A percentile compares a stretch with the other conserved stretches of the same genome.
Conservation (phyloP, 768 basidiomycete genomes). For the Piloderma croceum region DNA sequence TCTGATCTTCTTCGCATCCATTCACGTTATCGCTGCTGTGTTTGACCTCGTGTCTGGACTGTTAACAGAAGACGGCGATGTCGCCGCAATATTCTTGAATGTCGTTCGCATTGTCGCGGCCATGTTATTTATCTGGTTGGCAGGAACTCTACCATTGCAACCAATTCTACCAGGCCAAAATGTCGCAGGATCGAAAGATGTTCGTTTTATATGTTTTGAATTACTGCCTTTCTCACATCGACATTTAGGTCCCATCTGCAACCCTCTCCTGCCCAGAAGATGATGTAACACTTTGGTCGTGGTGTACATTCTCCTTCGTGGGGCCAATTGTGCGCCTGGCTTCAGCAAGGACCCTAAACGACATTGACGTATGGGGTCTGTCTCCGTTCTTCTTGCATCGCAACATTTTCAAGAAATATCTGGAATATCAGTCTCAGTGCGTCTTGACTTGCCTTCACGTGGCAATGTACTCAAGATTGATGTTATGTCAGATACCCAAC, state of each 20-base stretch:
- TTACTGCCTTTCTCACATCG: slow-evolving; percentile 6
- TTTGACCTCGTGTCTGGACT: slow-evolving; percentile 31
- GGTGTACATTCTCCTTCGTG: slow-evolving; percentile 61
- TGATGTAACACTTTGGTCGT: slow-evolving; percentile 56
- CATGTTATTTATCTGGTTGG: slow-evolving; percentile 38
- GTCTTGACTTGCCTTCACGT: slow-evolving; percentile 2
- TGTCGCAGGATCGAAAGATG: slow-evolving; percentile 46
- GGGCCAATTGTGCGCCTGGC: slow-evolving; percentile 56
- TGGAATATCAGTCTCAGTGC: slow-evolving; percentile 45
- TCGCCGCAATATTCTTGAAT: slow-evolving; percentile 18
- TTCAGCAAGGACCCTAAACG: slow-evolving; percentile 16
- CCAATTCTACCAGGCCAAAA: slow-evolving; percentile 37
- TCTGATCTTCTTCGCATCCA: slow-evolving; percentile 37
- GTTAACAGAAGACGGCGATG: slow-evolving; percentile 11
- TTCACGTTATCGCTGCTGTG: slow-evolving; percentile 32
- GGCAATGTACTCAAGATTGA: slow-evolving; percentile 4
- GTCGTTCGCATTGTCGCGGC: slow-evolving; percentile 31
- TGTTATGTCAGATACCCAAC: slow-evolving; percentile 38
- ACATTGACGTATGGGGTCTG: slow-evolving; percentile 53
- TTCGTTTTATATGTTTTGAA: slow-evolving; percentile 22
- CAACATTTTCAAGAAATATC: slow-evolving; percentile 59
- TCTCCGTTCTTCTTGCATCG: slow-evolving; percentile 66
- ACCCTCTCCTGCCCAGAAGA: slow-evolving; percentile 58
- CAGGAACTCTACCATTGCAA: slow-evolving; percentile 54
- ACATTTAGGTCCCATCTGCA: slow-evolving; percentile 42